Evolutionary conservation across 2,329 filamentous ascomycete species (phyloP), one percentile per base, ranked within the genome.

Genomic region (Elsinoe batatas): DNA sequence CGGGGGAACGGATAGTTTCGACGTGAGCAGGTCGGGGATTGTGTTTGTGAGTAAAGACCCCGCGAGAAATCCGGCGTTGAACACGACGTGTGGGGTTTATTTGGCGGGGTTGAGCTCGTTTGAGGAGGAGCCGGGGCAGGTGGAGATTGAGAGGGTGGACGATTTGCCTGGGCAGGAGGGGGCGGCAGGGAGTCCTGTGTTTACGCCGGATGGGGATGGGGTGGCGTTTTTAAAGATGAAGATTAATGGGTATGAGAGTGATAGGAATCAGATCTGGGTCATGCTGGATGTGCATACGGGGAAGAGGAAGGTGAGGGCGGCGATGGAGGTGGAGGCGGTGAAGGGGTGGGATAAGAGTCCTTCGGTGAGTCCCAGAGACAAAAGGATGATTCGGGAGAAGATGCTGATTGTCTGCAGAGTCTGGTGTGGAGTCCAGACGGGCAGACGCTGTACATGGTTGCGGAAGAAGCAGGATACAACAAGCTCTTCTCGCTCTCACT

Each of bases 51-150:
- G 87, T 7, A 88, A 88, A 62, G 87, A 90, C 63, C 86, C 86
- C 0, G 73, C 80, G 10, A 69, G 89, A 22, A 82, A 86, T 63
- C 82, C 80, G 2, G 87, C 87, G 0, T 79, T 86, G 56, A 82
- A 87, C 68, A 95, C 89, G 5, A 91, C 91, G 64, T 85, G 85
- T 0, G 87, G 93, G 64, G 78, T 94, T 32, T 95, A 93, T 69
- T 81, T 84, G 46, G 78, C 87, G 3, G 79, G 83, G 0, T 72
- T 90, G 32, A 73, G 76, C 50, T 79, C 76, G 3, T 90, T 85
- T 64, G 69, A 75, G 4, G 76, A 82, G 53, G 61, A 69, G 54
- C 65, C 76, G 66, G 57, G 67, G 54, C 81, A 76, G 3, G 76
- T 74, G 64, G 72, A 79, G 54, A 74, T 80, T 55, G 40, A 44